Evolutionary conservation across 108 stramenopile genomes (phyloP), one percentile per base, ranked within the genome.

Genomic region (Nitzschia sp.): DNA sequence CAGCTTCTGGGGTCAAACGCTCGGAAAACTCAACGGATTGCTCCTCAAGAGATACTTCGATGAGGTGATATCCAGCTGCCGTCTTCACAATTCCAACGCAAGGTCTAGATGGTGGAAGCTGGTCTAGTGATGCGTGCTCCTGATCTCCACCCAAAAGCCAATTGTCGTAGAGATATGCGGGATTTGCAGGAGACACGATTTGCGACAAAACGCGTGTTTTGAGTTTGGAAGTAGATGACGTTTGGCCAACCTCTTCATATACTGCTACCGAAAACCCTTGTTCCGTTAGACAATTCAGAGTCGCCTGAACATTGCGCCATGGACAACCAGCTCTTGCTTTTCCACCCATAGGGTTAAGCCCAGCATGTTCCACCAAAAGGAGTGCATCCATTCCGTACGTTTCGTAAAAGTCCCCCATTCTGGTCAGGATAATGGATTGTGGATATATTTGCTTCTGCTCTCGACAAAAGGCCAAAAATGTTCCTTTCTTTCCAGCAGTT

Each of bases 371-470:
- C 41, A 98, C 86, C 37, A 98, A 75, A 74, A 98, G 60, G 41
- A 97, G 68, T 0, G 96, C 95, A 81, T 98, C 97, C 8, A 95
- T 57, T n/a, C 97, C 97, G 70, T 81, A 96, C 7, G 95, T 85
- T 83, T 98, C 97, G 66, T 96, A 98, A 76, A 98, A 98, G 72
- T 98, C 97, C 11, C 97, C 97, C 24, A 94, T 92, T 19, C 96
- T 80, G 10, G 89, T 80, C 12, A 98, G 76, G 10, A 97, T 52
- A 0, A 91, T 71, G 37, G 69, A 69, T 15, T 87, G 72, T 11
- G 80, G 75, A 61, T 85, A 84, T 19, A 70, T 61, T 63, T 63
- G 21, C 51, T 93, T 93, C 76, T 90, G 81, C 17, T 79, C 53
- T 20, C 89, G 81, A 37, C 86, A 78, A 62, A 69, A 90, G 7